phyloP scores from a whole-genome alignment of 73 alveolate species.

The Paramecium sonneborni region DNA sequence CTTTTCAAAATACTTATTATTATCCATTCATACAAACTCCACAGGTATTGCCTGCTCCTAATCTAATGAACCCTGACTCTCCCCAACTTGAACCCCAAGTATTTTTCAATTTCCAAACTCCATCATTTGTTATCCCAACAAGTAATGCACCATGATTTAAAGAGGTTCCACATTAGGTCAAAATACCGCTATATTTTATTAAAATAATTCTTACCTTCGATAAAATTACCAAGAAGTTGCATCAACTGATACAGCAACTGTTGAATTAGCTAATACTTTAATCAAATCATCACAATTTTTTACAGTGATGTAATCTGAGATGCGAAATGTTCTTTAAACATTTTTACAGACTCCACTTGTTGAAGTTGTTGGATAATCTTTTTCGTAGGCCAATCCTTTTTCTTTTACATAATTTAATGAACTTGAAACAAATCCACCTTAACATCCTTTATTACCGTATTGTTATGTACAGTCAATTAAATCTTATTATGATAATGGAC shows the following conservation, averaged over 20 bases:
- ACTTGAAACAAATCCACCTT: slow-evolving; percentile 75
- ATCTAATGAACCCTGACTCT: slow-evolving; percentile 63
- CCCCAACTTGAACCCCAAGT: slow-evolving; percentile 79
- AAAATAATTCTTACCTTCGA: not conserved
- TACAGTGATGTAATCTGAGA: slow-evolving; percentile 51
- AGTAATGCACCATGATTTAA: slow-evolving; percentile 67
- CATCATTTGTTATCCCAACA: slow-evolving; percentile 51
- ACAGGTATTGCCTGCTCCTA: slow-evolving; percentile 57
- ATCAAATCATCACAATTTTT: slow-evolving; percentile 29
- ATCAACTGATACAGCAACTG: slow-evolving; percentile 72
- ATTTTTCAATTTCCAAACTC: slow-evolving; percentile 66
- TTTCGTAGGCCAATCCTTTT: slow-evolving; percentile 57
- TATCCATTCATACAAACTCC: slow-evolving; percentile 15
- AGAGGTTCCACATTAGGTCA: slow-evolving; percentile 18
- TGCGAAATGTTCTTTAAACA: slow-evolving; percentile 13
- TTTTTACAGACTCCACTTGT: slow-evolving; percentile 67
- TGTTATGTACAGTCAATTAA: slow-evolving; percentile 81
- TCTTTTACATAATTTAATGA: slow-evolving; percentile 71
- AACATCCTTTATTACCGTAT: slow-evolving; percentile 79
- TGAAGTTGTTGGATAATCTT: slow-evolving; percentile 78
- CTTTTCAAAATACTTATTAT: not conserved
- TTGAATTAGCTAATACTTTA: slow-evolving; percentile 11
- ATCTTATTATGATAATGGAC: slow-evolving; percentile 64
- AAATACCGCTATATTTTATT: not conserved
- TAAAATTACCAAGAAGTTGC: slow-evolving; percentile 60